A percentile compares a stretch with the other conserved stretches of the same genome.
Evolutionary conservation across 2,329 filamentous ascomycete genomes (phyloP).

Genomic region (Clathrospora elynae): DNA sequence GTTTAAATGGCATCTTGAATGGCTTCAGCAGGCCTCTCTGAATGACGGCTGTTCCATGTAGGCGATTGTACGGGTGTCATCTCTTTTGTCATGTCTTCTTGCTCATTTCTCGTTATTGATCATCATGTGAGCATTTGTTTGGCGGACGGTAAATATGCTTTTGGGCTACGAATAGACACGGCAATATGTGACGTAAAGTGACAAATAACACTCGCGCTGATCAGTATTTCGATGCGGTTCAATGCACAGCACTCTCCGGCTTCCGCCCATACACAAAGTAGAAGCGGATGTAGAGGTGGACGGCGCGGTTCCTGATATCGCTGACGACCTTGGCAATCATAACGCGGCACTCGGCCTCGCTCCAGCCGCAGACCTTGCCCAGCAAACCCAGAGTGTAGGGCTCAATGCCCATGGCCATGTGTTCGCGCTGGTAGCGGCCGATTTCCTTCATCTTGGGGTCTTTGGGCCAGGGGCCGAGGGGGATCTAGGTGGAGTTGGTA

Average conservation of each 20-base stretch:
- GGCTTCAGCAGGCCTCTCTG: no score
- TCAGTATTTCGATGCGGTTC: slow-evolving; percentile 30
- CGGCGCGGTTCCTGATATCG: slow-evolving; percentile 36
- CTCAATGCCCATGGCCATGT: slow-evolving; percentile 44
- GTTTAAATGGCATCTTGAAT: no score
- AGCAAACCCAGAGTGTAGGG: slow-evolving; percentile 45
- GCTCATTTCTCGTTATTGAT: no score
- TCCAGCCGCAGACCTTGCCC: slow-evolving; percentile 45
- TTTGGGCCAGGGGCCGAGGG: slow-evolving; percentile 52
- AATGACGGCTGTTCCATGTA: no score
- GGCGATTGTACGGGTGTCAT: no score
- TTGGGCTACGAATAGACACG: no score
- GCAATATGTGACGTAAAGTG: no score
- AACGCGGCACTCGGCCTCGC: slow-evolving; percentile 41
- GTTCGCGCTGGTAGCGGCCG: slow-evolving; percentile 50
- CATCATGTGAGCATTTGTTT: no score
- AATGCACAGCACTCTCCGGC: slow-evolving; percentile 23
- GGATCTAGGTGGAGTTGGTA: slow-evolving; percentile 27
- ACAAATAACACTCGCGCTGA: no score
- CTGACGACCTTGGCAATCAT: slow-evolving; percentile 42
- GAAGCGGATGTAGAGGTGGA: slow-evolving; percentile 44
- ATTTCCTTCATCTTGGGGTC: slow-evolving; percentile 58
- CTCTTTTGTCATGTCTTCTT: no score
- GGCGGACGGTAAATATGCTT: no score
- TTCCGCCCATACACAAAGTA: slow-evolving; percentile 44